A percentile compares a stretch with the other conserved stretches of the same genome.
Evolutionary conservation across 345 rosid species (phyloP).

Genomic region (Populus davidiana): DNA sequence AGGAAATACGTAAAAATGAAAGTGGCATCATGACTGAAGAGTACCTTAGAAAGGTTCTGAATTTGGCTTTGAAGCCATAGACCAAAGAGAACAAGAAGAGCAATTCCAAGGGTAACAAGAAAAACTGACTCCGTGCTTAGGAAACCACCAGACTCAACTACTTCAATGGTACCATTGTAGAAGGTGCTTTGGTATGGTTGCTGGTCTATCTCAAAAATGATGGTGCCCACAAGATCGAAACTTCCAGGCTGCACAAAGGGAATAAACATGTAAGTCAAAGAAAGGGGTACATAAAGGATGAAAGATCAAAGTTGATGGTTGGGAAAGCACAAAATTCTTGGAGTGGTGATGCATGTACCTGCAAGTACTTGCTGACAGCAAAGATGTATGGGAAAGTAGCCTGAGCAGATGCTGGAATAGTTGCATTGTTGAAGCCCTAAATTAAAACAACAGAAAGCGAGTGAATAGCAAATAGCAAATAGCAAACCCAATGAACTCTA

Average conservation of each 20-base stretch:
- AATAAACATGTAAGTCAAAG: constrained; percentile 1
- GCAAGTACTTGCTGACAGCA: constrained; percentile 80
- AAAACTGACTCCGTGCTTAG: constrained; percentile 82
- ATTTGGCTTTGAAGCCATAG: constrained; percentile 70
- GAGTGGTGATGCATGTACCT: constrained; percentile 41
- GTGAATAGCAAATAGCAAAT: not conserved
- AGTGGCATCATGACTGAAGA: not conserved
- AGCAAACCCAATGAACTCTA: not conserved
- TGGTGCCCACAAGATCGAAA: constrained; percentile 86
- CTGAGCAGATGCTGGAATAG: constrained; percentile 65
- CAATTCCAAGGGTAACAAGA: constrained; percentile 67
- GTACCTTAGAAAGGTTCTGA: constrained; percentile 75
- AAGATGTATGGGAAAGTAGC: constrained; percentile 82
- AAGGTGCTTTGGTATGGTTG: constrained; percentile 68
- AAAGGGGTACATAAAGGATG: not conserved
- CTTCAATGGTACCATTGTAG: constrained; percentile 91
- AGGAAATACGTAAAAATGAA: not conserved
- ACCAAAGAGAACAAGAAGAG: constrained; percentile 54
- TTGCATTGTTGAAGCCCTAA: constrained; percentile 79
- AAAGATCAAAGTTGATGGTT: not conserved
- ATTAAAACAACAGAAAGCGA: constrained; percentile 11
- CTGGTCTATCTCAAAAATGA: constrained; percentile 74
- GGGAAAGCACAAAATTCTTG: not conserved
- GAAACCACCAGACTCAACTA: constrained; percentile 73
- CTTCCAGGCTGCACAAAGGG: constrained; percentile 59